Evolutionary conservation across 2,329 filamentous ascomycete genomes (phyloP).

Genomic region (Bipolaris bicolor): DNA sequence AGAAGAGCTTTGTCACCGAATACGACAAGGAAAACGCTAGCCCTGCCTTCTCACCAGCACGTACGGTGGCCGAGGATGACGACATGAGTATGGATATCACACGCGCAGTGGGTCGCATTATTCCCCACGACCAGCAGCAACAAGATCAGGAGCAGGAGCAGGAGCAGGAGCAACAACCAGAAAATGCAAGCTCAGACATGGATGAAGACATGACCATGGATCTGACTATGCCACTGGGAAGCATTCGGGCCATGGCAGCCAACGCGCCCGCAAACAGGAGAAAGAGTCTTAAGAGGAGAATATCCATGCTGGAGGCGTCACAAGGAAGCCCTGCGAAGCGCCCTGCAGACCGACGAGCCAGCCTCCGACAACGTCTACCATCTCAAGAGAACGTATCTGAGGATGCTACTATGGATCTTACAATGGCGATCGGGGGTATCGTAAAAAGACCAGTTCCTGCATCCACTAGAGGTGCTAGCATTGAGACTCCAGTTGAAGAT

Average conservation of each 20-base stretch:
- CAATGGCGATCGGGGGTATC: conserved; percentile 48
- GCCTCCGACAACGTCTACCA: conserved; percentile 49
- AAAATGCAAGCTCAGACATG: conserved; percentile 45
- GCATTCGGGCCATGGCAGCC: conserved; percentile 49
- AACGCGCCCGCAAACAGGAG: conserved; percentile 37
- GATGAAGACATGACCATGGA: conserved; percentile 62
- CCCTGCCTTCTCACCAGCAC: conserved; percentile 54
- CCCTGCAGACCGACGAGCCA: conserved; percentile 42
- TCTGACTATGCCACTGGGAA: conserved; percentile 61
- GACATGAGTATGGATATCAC: conserved; percentile 97
- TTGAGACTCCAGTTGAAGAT: conserved; percentile 39
- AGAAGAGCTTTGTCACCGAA: conserved; percentile 55
- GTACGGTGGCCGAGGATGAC: conserved; percentile 54
- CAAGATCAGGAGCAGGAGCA: conserved; percentile 15
- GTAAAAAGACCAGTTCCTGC: conserved; percentile 27
- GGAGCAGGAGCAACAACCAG: conserved; percentile 26
- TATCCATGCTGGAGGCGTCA: conserved; percentile 48
- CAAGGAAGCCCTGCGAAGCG: conserved; percentile 49
- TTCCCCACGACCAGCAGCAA: conserved; percentile 56
- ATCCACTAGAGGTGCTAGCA: conserved; percentile 29
- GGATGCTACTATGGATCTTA: conserved; percentile 52
- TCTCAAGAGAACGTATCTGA: conserved; percentile 45
- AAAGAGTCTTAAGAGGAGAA: conserved; percentile 53
- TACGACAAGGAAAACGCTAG: conserved; percentile 59
- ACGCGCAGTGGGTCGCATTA: conserved; percentile 77